phyloP scores from a whole-genome alignment of 306 rosid genomes.

The Castanopsis chinensis region DNA sequence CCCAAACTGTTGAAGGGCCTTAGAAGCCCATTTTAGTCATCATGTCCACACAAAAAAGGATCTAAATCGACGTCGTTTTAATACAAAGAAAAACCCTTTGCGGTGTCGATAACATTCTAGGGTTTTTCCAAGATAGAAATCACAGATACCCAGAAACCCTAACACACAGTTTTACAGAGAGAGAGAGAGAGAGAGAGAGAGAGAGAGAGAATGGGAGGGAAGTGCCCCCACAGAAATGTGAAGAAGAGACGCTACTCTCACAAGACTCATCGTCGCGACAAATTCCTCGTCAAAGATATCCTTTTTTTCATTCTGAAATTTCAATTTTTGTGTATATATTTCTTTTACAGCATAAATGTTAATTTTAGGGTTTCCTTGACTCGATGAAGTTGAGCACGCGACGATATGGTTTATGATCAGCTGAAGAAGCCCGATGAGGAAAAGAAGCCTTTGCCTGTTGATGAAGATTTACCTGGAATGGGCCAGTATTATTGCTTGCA shows the following conservation, averaged over 20 bases:
- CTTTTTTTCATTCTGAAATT: conserved; percentile 20
- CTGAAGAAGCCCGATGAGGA: conserved; percentile 50
- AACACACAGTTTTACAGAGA: conserved; percentile 5
- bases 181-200: background rate
- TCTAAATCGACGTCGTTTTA: background rate
- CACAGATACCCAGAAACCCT: conserved; percentile 21
- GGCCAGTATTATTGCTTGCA: conserved; percentile 85
- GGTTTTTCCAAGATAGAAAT: background rate
- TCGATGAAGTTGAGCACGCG: conserved; percentile 40
- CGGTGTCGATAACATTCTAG: background rate
- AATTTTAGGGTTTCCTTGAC: conserved; percentile 42
- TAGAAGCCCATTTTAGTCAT: too few species aligned
- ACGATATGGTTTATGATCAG: conserved; percentile 75
- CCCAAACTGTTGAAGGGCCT: too few species aligned
- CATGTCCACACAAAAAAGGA: too few species aligned
- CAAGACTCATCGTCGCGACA: conserved; percentile 69
- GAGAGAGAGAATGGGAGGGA: conserved; percentile 70
- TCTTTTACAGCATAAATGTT: too few species aligned
- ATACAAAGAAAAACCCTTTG: background rate
- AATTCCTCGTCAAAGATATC: conserved; percentile 76
- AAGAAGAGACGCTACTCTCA: conserved; percentile 84
- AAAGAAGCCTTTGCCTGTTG: conserved; percentile 49
- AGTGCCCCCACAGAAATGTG: conserved; percentile 86
- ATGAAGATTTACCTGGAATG: conserved; percentile 95
- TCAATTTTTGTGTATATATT: background rate